Conservation (phyloP, 169 alveolate genomes). For the Theileria equi region DNA sequence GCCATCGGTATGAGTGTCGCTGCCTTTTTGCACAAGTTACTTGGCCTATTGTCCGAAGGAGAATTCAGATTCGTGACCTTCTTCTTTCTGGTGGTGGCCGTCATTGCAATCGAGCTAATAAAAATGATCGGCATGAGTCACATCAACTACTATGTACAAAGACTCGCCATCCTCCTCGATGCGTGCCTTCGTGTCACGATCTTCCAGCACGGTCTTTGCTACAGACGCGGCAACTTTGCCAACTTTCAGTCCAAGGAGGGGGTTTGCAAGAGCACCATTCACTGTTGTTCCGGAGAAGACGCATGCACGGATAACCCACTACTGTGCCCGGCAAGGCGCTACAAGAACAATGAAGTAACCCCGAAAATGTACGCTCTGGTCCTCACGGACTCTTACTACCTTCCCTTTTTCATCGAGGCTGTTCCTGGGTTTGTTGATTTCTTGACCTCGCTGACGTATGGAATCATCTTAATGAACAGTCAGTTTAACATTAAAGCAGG, state of each 20-base stretch:
- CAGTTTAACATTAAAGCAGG: slow-evolving; percentile 11
- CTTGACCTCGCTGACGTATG: slow-evolving; percentile 1
- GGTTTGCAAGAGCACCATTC: background rate
- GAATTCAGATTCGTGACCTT: background rate
- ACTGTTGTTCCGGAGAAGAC: background rate
- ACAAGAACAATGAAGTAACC: slow-evolving; percentile 42
- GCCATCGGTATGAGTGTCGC: slow-evolving; percentile 19
- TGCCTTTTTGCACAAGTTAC: background rate
- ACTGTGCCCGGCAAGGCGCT: slow-evolving; percentile 45
- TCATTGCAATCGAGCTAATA: slow-evolving; percentile 10
- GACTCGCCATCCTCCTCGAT: slow-evolving; percentile 27
- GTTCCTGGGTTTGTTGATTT: slow-evolving; percentile 13
- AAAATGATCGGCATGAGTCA: slow-evolving; percentile 15
- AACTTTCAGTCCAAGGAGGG: background rate
- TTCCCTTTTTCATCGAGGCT: slow-evolving; percentile 29
- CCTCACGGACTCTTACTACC: slow-evolving; percentile 21
- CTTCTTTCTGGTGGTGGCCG: background rate
- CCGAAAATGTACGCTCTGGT: slow-evolving; percentile 42
- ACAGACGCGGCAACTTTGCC: slow-evolving; percentile 11
- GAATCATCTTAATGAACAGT: slow-evolving; percentile 11
- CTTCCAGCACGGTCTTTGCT: slow-evolving; percentile 54
- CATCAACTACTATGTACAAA: slow-evolving; percentile 19
- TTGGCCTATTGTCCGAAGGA: background rate
- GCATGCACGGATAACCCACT: slow-evolving; percentile 35
- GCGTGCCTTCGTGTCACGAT: slow-evolving; percentile 35